These are phyloP conservation scores for Arthrobotrys iridis DNA, from an alignment of 2,329 filamentous ascomycete genomes.

Conservation along the genomic window DNA sequence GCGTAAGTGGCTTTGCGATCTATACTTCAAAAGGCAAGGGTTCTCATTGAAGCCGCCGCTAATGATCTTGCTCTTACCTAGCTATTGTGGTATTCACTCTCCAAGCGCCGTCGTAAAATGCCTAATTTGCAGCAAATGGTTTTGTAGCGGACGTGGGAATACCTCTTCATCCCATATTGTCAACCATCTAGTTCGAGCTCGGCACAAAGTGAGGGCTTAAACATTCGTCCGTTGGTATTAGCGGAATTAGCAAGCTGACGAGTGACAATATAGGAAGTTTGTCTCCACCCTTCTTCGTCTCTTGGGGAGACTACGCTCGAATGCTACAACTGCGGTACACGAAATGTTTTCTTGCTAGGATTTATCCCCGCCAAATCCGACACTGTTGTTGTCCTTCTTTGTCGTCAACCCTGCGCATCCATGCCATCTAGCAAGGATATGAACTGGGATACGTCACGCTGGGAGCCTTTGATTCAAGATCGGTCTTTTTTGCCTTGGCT, in stretches of 20 bases:
- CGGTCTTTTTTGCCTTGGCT: constrained; percentile 95
- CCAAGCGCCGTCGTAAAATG: constrained; percentile 96
- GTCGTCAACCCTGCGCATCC: constrained; percentile 93
- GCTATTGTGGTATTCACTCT: constrained; percentile 97
- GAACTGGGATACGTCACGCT: constrained; percentile 98
- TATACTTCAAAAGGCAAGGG: constrained; percentile 44
- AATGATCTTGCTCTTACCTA: constrained; percentile 61
- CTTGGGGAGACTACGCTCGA: constrained; percentile 96
- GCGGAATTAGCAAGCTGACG: background rate
- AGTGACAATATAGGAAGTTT: constrained; percentile 74
- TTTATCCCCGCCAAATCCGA: constrained; percentile 99
- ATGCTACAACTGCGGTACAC: constrained; percentile 99
- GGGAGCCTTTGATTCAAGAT: constrained; percentile 97
- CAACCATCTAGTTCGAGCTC: constrained; percentile 94
- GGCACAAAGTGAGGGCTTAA: constrained; percentile 74
- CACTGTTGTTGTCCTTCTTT: constrained; percentile 94
- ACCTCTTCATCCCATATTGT: constrained; percentile 97
- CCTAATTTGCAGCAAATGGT: constrained; percentile 96
- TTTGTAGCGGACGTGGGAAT: constrained; percentile 96
- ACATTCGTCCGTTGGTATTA: background rate
- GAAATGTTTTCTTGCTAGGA: constrained; percentile 95
- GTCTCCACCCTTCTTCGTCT: constrained; percentile 90
- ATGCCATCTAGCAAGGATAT: constrained; percentile 98
- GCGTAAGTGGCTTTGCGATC: constrained; percentile 71
- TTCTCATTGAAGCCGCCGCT: background rate